A percentile compares a stretch with the other conserved stretches of the same genome.
phyloP scores from a whole-genome alignment of 2,329 filamentous ascomycete genomes.

The Cryphonectria japonica region DNA sequence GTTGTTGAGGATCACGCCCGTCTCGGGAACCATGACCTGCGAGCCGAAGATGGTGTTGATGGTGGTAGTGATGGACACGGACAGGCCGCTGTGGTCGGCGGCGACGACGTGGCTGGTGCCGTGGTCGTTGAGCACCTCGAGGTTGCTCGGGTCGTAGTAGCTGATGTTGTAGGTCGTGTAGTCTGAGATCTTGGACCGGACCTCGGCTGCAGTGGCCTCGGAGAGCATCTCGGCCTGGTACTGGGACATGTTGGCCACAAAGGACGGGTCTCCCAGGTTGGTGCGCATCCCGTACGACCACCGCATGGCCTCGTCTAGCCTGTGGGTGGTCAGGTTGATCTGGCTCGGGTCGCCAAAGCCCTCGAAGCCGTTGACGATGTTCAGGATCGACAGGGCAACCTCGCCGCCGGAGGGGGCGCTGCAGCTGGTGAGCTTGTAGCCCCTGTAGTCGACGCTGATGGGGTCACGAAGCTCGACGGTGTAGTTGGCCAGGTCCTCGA shows the following conservation, averaged over 20 bases:
- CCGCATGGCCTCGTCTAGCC: constrained; percentile 80
- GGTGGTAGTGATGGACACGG: constrained; percentile 79
- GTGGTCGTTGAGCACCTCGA: constrained; percentile 60
- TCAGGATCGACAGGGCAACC: constrained; percentile 73
- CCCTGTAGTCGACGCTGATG: constrained; percentile 66
- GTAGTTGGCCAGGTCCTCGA: constrained; percentile 74
- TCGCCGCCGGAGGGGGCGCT: constrained; percentile 75
- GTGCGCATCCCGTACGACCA: constrained; percentile 79
- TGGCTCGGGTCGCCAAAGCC: constrained; percentile 60
- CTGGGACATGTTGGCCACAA: constrained; percentile 62
- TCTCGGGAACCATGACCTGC: constrained; percentile 76
- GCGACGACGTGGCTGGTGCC: constrained; percentile 71
- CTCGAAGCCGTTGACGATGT: constrained; percentile 73
- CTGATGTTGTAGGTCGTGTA: constrained; percentile 43
- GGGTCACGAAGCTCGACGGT: constrained; percentile 65
- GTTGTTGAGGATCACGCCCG: constrained; percentile 73
- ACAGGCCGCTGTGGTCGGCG: constrained; percentile 70
- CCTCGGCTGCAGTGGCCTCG: constrained; percentile 57
- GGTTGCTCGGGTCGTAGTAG: constrained; percentile 49
- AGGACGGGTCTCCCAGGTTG: constrained; percentile 76
- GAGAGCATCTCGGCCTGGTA: constrained; percentile 69
- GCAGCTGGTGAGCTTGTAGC: constrained; percentile 68
- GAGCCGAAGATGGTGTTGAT: constrained; percentile 82
- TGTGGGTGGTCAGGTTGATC: constrained; percentile 69
- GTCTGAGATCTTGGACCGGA: constrained; percentile 52